Evolutionary conservation across 2,329 filamentous ascomycete species (phyloP).

Genomic region (Dactylellina cionopaga): DNA sequence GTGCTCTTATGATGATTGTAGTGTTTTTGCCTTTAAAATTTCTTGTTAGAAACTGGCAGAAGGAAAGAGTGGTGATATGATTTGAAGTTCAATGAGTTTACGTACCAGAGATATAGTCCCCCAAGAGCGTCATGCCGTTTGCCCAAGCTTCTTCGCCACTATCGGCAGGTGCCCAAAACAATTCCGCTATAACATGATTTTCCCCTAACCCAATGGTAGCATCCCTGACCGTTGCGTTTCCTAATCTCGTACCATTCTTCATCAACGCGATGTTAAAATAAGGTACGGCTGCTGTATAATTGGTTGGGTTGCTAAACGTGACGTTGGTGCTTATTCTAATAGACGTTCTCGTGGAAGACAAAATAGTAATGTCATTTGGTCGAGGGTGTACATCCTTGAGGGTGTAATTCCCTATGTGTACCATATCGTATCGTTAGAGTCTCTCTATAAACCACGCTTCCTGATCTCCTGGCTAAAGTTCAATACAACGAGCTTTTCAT

Average conservation of each 20-base stretch:
- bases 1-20: constrained; percentile 76
- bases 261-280: constrained; percentile 80
- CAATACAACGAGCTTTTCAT: too few relatives aligned
- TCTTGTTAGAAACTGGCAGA: constrained; percentile 30
- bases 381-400: constrained; percentile 67
- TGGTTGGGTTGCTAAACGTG: constrained; percentile 89
- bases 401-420: constrained; percentile 68
- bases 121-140: constrained; percentile 78
- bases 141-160: constrained; percentile 71
- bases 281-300: constrained; percentile 84
- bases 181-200: constrained; percentile 75
- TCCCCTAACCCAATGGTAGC: constrained; percentile 73
- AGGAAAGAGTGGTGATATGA: background rate
- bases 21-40: constrained; percentile 76
- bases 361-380: constrained; percentile 75
- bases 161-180: constrained; percentile 77
- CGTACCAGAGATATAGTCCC: constrained; percentile 81
- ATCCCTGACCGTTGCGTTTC: constrained; percentile 75
- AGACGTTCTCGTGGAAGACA: constrained; percentile 76
- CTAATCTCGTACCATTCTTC: constrained; percentile 77
- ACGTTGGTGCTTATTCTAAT: constrained; percentile 76
- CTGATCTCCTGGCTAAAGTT: background rate
- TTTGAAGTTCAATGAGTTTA: constrained; percentile 1
- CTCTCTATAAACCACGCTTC: background rate
- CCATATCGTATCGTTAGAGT: constrained; percentile 55